These are phyloP conservation scores for Manihot esculenta DNA, from an alignment of 441 rosid species.

Conservation along the genomic window DNA sequence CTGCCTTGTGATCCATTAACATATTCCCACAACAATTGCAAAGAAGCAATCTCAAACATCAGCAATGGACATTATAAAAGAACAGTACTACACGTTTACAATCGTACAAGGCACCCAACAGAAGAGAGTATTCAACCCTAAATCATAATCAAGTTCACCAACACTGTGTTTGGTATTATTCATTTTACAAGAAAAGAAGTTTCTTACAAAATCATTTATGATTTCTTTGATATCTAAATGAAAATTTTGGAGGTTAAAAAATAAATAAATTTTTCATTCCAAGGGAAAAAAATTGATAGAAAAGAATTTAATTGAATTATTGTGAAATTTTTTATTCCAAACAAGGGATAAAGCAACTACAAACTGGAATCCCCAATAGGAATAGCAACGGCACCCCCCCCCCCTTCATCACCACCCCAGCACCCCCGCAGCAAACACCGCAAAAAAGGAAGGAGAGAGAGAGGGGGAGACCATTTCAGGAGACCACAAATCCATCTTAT, in stretches of 20 bases:
- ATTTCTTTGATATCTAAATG: too few relatives aligned
- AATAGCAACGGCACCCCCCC: neutral
- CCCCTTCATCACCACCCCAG: too few relatives aligned
- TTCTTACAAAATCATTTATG: too few relatives aligned
- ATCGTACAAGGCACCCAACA: slow-evolving; percentile 4
- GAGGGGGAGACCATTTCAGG: too few relatives aligned
- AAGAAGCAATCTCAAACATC: neutral
- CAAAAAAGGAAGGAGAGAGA: too few relatives aligned
- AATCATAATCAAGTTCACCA: neutral
- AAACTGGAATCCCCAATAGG: neutral
- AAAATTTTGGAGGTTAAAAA: too few relatives aligned
- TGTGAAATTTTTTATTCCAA: neutral
- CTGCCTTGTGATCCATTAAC: neutral
- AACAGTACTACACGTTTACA: neutral
- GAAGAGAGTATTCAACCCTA: neutral
- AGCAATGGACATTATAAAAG: neutral
- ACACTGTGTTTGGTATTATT: neutral
- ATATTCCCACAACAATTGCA: neutral
- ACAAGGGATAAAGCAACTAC: neutral
- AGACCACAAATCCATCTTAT: neutral
- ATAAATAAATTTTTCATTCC: neutral
- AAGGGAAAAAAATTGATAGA: too few relatives aligned
- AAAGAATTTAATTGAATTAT: neutral
- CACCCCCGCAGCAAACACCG: too few relatives aligned
- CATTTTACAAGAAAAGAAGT: neutral